Base-by-base conservation (phyloP, 768 basidiomycete genomes). In the Calvatia gigantea region DNA sequence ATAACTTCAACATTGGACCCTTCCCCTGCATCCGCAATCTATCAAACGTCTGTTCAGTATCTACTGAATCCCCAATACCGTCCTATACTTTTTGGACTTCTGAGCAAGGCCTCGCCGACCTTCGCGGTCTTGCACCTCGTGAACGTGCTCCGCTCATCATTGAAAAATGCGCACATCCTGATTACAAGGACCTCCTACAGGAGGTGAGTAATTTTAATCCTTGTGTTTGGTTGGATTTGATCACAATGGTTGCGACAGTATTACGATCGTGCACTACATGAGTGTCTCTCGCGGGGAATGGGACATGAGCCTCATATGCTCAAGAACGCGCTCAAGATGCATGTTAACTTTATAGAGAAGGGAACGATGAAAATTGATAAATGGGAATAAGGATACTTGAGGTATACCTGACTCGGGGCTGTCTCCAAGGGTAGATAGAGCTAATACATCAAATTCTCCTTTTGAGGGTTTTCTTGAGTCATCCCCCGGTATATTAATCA, bases 231-330 rank as follows among this genome's bases (percentile, higher is more conserved):
- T 42, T 25, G 39, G 32, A 12, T 23, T 4, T 12, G n/a, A 35
- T 23, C 19, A 21, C 2, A 28, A n/a, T 25, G 39, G 32, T 8
- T 28, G 9, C 19, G 14, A 2, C 46, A 74, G 70, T 79, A 79
- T 51, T 79, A 79, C 56, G 75, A 79, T 21, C 65, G 73, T 5
- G 59, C 74, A 3, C 48, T 79, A 52, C 62, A 68, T 58, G 77
- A 79, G 57, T 79, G 77, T 51, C 51, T 78, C 64, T 69, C 67
- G 51, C 64, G 69, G 2, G 77, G 76, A 15, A 68, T 73, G 12
- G 77, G 73, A 0, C 77, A 79, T 57, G 76, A 79, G 63, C 77
- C 77, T 0, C 77, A 79, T 64, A 78, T 78, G 73, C 62, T 78
- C 25, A 68, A 70, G 69, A 73, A 73, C 49, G 70, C 71, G 33